Evolutionary conservation across 257 asterid genomes (phyloP).

Genomic region (Solanum commersonii): DNA sequence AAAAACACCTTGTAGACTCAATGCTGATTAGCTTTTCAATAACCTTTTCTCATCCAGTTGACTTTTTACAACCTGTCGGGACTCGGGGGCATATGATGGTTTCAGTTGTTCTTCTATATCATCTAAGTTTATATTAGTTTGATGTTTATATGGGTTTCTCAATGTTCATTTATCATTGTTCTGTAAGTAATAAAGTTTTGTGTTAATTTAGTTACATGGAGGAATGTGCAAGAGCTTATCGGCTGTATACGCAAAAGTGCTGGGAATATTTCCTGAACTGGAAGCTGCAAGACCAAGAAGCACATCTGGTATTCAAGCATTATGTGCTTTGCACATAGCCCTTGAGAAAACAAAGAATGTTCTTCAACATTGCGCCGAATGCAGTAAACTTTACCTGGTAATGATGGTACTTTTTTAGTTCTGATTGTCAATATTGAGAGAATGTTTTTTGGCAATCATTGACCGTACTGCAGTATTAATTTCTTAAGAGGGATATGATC

Average conservation of each 20-base stretch:
- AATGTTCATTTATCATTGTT: background rate
- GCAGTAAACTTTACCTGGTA: conserved; percentile 99
- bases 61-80: background rate
- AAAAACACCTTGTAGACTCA: background rate
- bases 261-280: conserved; percentile 83
- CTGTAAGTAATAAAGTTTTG: conserved; percentile 9
- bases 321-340: conserved; percentile 94
- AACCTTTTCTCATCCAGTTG: background rate
- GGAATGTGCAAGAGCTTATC: conserved; percentile 93
- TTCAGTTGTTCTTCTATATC: background rate
- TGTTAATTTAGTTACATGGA: conserved; percentile 72
- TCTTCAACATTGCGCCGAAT: conserved; percentile 91
- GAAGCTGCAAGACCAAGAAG: conserved; percentile 98
- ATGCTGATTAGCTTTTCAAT: background rate
- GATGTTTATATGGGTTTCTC: background rate
- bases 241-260: conserved; percentile 57
- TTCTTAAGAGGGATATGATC: background rate
- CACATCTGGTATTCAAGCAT: conserved; percentile 97
- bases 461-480: background rate
- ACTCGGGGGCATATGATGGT: background rate
- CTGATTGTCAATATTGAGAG: background rate
- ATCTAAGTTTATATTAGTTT: background rate
- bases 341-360: conserved; percentile 94
- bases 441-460: background rate
- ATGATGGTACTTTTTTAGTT: background rate